phyloP scores from a whole-genome alignment of 306 rosid genomes.

The Dalbergia cochinchinensis region DNA sequence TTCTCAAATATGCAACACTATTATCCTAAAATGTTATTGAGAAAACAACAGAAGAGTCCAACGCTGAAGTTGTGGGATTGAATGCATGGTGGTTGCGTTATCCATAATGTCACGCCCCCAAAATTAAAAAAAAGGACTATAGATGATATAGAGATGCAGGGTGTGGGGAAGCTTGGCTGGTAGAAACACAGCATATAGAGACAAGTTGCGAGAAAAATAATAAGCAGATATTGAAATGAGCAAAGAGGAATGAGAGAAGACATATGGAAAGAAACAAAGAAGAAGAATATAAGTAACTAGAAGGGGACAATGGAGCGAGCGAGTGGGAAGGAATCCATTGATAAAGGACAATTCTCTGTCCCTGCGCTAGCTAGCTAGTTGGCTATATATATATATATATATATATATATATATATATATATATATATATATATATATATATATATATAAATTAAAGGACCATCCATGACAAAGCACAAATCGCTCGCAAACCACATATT shows the following conservation, averaged over 20 bases:
- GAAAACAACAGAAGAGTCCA: background rate
- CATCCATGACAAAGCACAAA: background rate
- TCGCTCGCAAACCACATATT: background rate
- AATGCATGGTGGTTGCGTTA: conserved; percentile 4
- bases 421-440: too few species aligned
- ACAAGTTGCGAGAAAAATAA: conserved; percentile 17
- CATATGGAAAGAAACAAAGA: conserved; percentile 40
- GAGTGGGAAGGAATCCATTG: conserved; percentile 43
- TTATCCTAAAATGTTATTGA: too few species aligned
- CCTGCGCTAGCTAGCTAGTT: conserved; percentile 12
- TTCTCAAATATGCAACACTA: too few species aligned
- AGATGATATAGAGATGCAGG: background rate
- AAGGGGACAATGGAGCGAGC: conserved; percentile 26
- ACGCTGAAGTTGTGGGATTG: background rate
- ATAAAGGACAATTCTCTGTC: conserved; percentile 39
- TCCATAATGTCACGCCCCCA: background rate
- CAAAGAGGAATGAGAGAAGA: background rate
- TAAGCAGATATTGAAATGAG: background rate
- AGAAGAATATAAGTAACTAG: conserved; percentile 21
- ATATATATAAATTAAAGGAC: too few species aligned
- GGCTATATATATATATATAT: background rate
- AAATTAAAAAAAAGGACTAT: background rate
- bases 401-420: too few species aligned
- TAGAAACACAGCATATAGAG: background rate
- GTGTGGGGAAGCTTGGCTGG: background rate